Evolutionary conservation across 371 early-diverging fungal species (phyloP).

Genomic region (Lichtheimia ramosa): DNA sequence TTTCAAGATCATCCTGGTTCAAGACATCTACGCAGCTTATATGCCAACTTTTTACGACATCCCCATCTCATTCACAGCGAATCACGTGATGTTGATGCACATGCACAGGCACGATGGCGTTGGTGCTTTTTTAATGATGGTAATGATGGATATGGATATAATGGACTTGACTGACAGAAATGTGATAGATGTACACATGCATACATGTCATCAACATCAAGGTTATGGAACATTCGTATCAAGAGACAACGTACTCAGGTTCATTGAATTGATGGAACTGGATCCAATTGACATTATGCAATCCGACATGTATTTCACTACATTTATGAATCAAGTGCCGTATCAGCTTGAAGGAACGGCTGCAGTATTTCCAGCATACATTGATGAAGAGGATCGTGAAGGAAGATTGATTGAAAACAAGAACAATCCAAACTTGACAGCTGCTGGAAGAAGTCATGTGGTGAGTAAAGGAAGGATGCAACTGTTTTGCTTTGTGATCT

Average conservation of each 20-base stretch:
- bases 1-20: constrained; percentile 57
- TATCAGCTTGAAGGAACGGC: constrained; percentile 48
- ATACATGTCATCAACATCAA: constrained; percentile 57
- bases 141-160: constrained; percentile 15
- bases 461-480: constrained; percentile 13
- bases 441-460: constrained; percentile 33
- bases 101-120: constrained; percentile 60
- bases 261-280: constrained; percentile 52
- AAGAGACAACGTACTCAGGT: constrained; percentile 49
- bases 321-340: constrained; percentile 60
- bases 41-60: constrained; percentile 61
- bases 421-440: constrained; percentile 15
- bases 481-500: neutral
- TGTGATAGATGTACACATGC: constrained; percentile 46
- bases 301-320: constrained; percentile 62
- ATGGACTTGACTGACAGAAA: neutral
- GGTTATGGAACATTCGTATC: constrained; percentile 58
- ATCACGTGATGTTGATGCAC: constrained; percentile 46
- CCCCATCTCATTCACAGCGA: constrained; percentile 59
- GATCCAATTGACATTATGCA: constrained; percentile 49
- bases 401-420: constrained; percentile 27
- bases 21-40: constrained; percentile 51
- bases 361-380: constrained; percentile 2
- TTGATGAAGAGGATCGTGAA: constrained; percentile 20
- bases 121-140: constrained; percentile 66